Base-by-base conservation (phyloP, 2,329 filamentous ascomycete genomes). In the Paecilomyces dactylethromorphus region DNA sequence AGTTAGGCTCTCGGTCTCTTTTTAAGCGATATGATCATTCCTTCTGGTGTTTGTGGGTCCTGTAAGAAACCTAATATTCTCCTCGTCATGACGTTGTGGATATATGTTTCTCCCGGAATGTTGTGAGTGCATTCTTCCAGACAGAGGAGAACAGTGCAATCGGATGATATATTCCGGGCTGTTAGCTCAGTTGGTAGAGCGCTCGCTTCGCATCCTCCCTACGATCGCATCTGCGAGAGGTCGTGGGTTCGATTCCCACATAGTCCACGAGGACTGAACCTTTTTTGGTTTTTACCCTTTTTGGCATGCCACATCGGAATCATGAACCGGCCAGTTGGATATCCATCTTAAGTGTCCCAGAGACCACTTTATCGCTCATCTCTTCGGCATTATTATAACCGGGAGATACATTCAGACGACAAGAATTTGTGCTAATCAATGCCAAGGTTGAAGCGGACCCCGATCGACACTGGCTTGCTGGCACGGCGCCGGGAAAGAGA, bases 101-200 rank as follows among this genome's bases (percentile, higher is more conserved):
- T 39, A n/a, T 5, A 39, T 13, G n/a, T 39, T 39, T 39, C 33
- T 39, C 33, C 33, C 10, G 10, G 4, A 39, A 13, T n/a, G n/a
- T n/a, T n/a, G n/a, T n/a, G n/a, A 13, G 13, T 13, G 4, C 5
- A 13, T 15, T 15, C 4, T 15, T 39, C 33, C 35, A 18, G 35
- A 45, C 35, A 45, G 18, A 15, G 3, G 5, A 1, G 2, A 18
- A 45, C 18, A 45, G 35, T 8, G 3, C 3, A n/a, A 45, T 1
- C 15, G 2, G 3, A 8, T 10, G 15, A 10, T 8, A 45, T 45
- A 6, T 45, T 21, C 18, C 39, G 54, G 58, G 63, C 64, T 65
- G 64, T 63, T 66, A 62, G 61, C 65, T 61, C 62, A 67, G 65
- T 65, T 45, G 65, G 65, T 67, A 66, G 65, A 61, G 64, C 62